Evolutionary conservation across 495 filamentous ascomycete genomes (phyloP).

Genomic region (Aspergillus cavernicola): DNA sequence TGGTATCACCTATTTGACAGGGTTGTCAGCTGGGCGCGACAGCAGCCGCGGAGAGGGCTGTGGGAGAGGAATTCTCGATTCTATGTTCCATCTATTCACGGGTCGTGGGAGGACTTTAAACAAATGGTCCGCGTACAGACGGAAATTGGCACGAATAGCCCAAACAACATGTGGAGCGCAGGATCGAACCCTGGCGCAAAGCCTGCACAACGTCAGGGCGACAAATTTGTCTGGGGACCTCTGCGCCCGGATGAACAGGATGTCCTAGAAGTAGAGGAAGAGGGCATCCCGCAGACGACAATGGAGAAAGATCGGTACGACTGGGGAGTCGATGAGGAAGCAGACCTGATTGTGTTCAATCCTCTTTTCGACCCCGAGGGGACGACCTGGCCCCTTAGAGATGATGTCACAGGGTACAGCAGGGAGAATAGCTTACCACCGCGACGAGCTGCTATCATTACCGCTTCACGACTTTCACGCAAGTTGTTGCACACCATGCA

Average conservation of each 20-base stretch:
- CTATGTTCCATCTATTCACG: slow-evolving; percentile 86
- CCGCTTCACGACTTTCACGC: slow-evolving; percentile 75
- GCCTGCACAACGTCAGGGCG: slow-evolving; percentile 49
- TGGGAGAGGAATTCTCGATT: slow-evolving; percentile 94
- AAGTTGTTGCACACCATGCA: slow-evolving; percentile 86
- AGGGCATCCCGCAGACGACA: slow-evolving; percentile 65
- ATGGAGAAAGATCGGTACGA: slow-evolving; percentile 75
- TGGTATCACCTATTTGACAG: slow-evolving; percentile 86
- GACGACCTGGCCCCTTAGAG: slow-evolving; percentile 81
- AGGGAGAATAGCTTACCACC: slow-evolving; percentile 62
- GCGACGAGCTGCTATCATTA: slow-evolving; percentile 84
- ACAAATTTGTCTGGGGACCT: slow-evolving; percentile 84
- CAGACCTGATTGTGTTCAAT: slow-evolving; percentile 90
- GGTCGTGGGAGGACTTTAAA: slow-evolving; percentile 86
- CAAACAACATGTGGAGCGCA: slow-evolving; percentile 67
- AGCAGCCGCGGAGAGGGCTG: slow-evolving; percentile 83
- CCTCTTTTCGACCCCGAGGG: slow-evolving; percentile 88
- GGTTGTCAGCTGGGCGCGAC: slow-evolving; percentile 67
- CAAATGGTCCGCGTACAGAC: slow-evolving; percentile 90
- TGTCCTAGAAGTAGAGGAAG: slow-evolving; percentile 63
- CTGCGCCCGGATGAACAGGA: slow-evolving; percentile 62
- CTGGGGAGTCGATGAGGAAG: slow-evolving; percentile 91
- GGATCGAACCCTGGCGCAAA: slow-evolving; percentile 38
- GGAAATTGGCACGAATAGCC: slow-evolving; percentile 70
- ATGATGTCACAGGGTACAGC: slow-evolving; percentile 91